phyloP scores from a whole-genome alignment of 257 asterid genomes.

The Catharanthus roseus region DNA sequence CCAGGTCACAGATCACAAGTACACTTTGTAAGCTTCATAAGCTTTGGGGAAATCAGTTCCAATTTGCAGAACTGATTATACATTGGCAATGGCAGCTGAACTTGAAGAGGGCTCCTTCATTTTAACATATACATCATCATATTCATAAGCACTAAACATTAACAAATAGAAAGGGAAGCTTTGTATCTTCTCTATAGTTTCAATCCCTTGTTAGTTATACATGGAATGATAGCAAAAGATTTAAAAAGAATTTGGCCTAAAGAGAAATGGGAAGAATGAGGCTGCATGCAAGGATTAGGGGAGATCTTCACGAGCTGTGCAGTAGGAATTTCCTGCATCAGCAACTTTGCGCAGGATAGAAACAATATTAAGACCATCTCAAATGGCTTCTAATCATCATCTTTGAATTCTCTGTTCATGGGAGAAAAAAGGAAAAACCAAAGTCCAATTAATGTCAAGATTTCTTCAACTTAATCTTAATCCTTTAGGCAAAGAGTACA shows the following conservation, averaged over 20 bases:
- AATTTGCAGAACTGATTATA: no score
- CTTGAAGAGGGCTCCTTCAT: no score
- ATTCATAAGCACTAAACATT: not conserved
- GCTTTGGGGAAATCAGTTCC: no score
- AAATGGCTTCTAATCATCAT: conserved; percentile 58
- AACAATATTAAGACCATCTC: not conserved
- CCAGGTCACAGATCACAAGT: no score
- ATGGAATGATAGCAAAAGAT: not conserved
- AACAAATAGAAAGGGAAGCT: not conserved
- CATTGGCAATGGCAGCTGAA: no score
- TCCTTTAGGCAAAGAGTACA: not conserved
- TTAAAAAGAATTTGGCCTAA: conserved; percentile 5
- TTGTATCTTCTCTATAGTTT: not conserved
- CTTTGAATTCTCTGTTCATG: conserved; percentile 87
- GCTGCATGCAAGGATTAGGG: no score
- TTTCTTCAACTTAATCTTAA: not conserved
- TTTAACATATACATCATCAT: not conserved
- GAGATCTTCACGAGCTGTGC: no score
- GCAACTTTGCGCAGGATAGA: conserved; percentile 5
- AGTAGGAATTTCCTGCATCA: no score
- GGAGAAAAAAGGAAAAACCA: not conserved
- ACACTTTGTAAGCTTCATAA: no score
- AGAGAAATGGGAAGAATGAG: no score
- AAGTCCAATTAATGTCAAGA: not conserved
- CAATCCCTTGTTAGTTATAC: not conserved